Percentiles rank a stretch among this genome's conserved stretches.
These are phyloP conservation scores for Funneliformis mosseae DNA, from an alignment of 192 early-diverging fungal species.

Conservation along the genomic window DNA sequence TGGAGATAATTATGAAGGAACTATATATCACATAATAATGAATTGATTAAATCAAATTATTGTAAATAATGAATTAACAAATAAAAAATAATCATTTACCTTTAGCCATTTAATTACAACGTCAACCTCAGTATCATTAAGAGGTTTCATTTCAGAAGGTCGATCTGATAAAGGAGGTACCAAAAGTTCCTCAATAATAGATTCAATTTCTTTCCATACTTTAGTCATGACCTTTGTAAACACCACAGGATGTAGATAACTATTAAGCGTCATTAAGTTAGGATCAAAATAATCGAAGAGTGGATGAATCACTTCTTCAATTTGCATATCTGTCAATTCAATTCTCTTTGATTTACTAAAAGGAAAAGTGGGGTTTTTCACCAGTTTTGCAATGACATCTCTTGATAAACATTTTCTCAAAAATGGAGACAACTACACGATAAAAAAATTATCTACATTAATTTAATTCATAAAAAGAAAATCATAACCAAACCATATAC, in stretches of 20 bases:
- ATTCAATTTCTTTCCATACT: conserved; percentile 74
- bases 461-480: not conserved
- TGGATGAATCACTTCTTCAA: conserved; percentile 68
- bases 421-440: conserved; percentile 59
- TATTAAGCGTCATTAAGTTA: conserved; percentile 67
- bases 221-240: conserved; percentile 66
- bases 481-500: not conserved
- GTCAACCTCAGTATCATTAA: conserved; percentile 65
- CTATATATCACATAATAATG: conserved; percentile 33
- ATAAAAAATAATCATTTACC: conserved; percentile 36
- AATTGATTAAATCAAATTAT: not conserved
- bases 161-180: conserved; percentile 69
- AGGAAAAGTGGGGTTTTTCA: conserved; percentile 35
- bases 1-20: conserved; percentile 74
- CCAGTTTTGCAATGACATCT: conserved; percentile 59
- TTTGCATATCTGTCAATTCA: conserved; percentile 47
- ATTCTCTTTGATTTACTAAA: conserved; percentile 39
- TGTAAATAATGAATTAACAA: not conserved
- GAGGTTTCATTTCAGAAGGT: conserved; percentile 58
- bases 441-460: not conserved
- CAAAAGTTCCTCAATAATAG: conserved; percentile 67
- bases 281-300: conserved; percentile 77
- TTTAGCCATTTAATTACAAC: conserved; percentile 72
- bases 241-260: conserved; percentile 65
- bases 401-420: conserved; percentile 65